These are phyloP conservation scores for Acmispon strigosus DNA, from an alignment of 306 rosid species.

Conservation along the genomic window DNA sequence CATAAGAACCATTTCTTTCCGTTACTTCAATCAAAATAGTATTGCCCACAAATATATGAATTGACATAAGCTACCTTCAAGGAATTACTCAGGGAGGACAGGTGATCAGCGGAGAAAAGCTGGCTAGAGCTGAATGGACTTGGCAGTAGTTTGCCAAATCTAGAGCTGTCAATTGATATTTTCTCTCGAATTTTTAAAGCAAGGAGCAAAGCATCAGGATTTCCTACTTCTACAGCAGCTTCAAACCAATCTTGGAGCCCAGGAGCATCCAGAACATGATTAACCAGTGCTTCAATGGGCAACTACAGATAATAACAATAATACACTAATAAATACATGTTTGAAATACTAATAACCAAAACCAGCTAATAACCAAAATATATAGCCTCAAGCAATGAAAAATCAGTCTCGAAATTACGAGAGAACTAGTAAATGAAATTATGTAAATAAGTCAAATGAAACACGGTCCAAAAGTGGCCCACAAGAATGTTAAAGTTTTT, in stretches of 20 bases:
- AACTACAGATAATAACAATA: conserved; percentile 40
- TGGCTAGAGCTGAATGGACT: conserved; percentile 54
- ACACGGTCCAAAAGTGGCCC: no score
- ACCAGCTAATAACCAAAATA: not conserved
- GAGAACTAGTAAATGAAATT: no score
- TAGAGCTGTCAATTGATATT: conserved; percentile 34
- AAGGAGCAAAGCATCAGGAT: conserved; percentile 88
- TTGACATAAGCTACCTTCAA: conserved; percentile 55
- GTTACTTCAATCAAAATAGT: not conserved
- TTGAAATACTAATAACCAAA: not conserved
- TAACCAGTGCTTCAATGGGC: conserved; percentile 44
- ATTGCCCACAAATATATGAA: not conserved
- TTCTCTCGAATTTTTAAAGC: conserved; percentile 65
- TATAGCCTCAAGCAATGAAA: no score
- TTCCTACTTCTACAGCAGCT: conserved; percentile 68
- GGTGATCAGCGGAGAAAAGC: conserved; percentile 61
- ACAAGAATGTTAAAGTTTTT: no score
- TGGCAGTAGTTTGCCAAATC: conserved; percentile 63
- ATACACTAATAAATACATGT: not conserved
- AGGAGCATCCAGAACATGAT: conserved; percentile 70
- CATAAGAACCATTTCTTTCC: not conserved
- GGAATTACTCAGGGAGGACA: conserved; percentile 61
- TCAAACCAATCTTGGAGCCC: conserved; percentile 79
- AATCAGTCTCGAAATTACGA: no score
- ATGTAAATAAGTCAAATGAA: no score